A percentile compares a stretch with the other conserved stretches of the same genome.
These are phyloP conservation scores for Neofusicoccum umdonicola DNA, from an alignment of 2,329 filamentous ascomycete species.

Conservation along the genomic window DNA sequence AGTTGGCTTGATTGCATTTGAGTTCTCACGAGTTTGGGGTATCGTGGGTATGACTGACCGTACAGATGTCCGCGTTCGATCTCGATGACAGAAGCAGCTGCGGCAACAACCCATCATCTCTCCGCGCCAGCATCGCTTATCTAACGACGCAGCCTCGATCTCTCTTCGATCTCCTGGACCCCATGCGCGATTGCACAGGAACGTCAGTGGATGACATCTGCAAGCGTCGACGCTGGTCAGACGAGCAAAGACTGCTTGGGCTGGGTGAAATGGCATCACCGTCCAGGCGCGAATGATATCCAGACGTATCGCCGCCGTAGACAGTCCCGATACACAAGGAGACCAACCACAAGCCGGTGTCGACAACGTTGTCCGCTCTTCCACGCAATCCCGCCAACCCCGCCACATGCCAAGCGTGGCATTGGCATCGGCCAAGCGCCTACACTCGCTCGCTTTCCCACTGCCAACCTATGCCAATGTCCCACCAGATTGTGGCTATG, in stretches of 20 bases:
- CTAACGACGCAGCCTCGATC: neutral
- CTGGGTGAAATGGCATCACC: no score
- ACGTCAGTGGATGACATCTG: no score
- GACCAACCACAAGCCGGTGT: no score
- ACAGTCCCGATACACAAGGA: neutral
- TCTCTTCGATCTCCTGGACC: neutral
- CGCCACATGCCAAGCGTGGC: neutral
- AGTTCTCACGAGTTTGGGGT: neutral
- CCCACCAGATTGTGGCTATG: neutral
- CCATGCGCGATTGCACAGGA: neutral
- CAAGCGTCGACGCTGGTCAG: no score
- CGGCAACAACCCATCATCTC: neutral
- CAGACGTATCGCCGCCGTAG: no score
- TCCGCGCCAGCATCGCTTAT: neutral
- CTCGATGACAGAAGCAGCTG: neutral
- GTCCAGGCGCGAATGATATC: no score
- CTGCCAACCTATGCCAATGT: conserved; percentile 1
- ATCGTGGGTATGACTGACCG: neutral
- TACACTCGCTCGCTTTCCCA: neutral
- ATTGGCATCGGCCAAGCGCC: no score
- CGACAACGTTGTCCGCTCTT: neutral
- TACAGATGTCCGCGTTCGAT: neutral
- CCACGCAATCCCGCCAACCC: neutral
- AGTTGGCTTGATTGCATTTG: neutral
- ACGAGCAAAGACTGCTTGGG: no score